Conservation (phyloP, 257 asterid genomes). For the Euphrasia confusa region DNA sequence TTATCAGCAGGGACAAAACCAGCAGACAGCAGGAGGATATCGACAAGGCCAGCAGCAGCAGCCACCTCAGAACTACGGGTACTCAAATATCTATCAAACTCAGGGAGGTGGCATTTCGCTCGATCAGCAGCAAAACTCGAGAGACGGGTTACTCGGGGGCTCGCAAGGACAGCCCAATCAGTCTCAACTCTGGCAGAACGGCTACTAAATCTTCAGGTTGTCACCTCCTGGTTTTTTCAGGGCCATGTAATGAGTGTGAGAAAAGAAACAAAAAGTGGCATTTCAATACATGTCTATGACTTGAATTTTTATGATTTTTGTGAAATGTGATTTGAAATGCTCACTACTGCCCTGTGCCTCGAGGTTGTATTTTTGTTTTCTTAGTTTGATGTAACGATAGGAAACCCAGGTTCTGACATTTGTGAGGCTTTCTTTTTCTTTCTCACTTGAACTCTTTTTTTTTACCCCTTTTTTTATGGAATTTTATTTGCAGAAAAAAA, state of each 20-base stretch:
- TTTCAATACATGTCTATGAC: slow-evolving; percentile 14
- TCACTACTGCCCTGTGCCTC: slow-evolving; percentile 28
- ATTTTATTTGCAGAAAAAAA: neutral
- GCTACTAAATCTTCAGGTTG: slow-evolving; percentile 44
- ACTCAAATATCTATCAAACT: slow-evolving; percentile 73
- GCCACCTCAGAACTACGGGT: slow-evolving; percentile 67
- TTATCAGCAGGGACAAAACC: slow-evolving; percentile 61
- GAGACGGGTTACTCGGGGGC: slow-evolving; percentile 60
- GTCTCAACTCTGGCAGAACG: slow-evolving; percentile 78
- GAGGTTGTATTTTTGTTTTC: slow-evolving; percentile 28
- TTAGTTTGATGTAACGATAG: slow-evolving; percentile 29
- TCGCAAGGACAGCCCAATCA: slow-evolving; percentile 77
- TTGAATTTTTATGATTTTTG: slow-evolving; percentile 13
- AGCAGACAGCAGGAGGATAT: slow-evolving; percentile 68
- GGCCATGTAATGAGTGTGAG: slow-evolving; percentile 45
- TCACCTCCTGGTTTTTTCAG: slow-evolving; percentile 26
- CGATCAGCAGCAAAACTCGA: slow-evolving; percentile 56
- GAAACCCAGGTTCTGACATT: slow-evolving; percentile 32
- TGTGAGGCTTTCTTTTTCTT: slow-evolving; percentile 19
- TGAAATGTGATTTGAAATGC: slow-evolving; percentile 29
- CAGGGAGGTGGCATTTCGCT: slow-evolving; percentile 51
- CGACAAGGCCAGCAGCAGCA: slow-evolving; percentile 72
- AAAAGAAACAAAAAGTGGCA: slow-evolving; percentile 29
- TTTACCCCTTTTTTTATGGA: neutral
- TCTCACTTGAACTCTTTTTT: neutral